Evolutionary conservation across 2,329 filamentous ascomycete genomes (phyloP), one percentile per base, ranked within the genome.

Genomic region (Exophiala xenobiotica): DNA sequence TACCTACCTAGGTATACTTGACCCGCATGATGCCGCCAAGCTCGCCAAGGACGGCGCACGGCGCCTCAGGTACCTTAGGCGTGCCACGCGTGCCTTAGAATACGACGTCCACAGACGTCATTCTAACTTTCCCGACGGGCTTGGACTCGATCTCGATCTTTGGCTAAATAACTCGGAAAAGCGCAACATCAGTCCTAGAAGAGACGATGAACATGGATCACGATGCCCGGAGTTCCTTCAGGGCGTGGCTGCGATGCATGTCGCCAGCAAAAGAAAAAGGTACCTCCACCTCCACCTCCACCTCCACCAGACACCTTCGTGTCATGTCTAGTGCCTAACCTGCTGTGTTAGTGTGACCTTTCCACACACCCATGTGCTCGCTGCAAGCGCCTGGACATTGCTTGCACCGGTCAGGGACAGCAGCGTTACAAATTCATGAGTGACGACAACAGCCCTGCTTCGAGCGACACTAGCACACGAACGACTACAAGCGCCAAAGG

Each of bases 241-340:
- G 72, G 74, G 44, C 71, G 72, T 51, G 77, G 74, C 26, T 79
- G 77, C 56, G 74, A 79, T 49, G 74, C 68, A 11, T 79, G 76
- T 58, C 71, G 75, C 26, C 75, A 70, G 56, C 73, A 77, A 56
- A 79, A 78, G 70, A 79, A 79, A 63, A 79, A 78, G 72, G 77
- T 76, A 63, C 11, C n/a, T n/a, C n/a, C n/a, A n/a, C n/a, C n/a
- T n/a, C n/a, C n/a, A n/a, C n/a, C n/a, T n/a, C n/a, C n/a, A n/a
- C n/a, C n/a, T n/a, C n/a, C n/a, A n/a, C n/a, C n/a, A 61, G 46
- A 33, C 18, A 16, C 18, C 37, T 8, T 40, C 16, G n/a, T 6
- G 16, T n/a, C n/a, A 44, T 29, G 18, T n/a, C 9, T 40, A 40
- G n/a, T 23, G 3, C 22, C 4, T 20, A 40, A 40, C 19, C 23